These are phyloP conservation scores for Ceratobasidium sp. DNA, from an alignment of 1,284 basidiomycete species.

Conservation along the genomic window DNA sequence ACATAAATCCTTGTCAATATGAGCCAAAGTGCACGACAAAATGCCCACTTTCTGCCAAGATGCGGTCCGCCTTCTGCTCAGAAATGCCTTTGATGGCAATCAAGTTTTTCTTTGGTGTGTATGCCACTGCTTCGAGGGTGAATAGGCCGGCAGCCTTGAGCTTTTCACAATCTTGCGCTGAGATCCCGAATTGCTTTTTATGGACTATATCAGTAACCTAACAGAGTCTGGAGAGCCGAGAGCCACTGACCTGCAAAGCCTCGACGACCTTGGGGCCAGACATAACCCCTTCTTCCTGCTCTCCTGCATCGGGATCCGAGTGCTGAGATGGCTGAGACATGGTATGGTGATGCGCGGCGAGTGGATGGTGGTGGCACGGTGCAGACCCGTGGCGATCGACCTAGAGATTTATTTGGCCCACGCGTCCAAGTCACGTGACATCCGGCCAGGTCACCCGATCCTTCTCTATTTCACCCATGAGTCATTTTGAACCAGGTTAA, in stretches of 20 bases:
- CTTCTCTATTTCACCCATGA: constrained; percentile 5
- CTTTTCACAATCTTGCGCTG: constrained; percentile 94
- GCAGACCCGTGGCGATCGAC: constrained; percentile 40
- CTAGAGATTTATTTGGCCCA: constrained; percentile 40
- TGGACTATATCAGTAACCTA: constrained; percentile 5
- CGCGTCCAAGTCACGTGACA: constrained; percentile 43
- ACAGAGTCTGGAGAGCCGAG: neutral
- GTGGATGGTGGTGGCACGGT: constrained; percentile 32
- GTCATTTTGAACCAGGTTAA: neutral
- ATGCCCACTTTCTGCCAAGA: constrained; percentile 85
- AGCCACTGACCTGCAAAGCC: constrained; percentile 70
- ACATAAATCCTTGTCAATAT: constrained; percentile 16
- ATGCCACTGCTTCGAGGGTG: constrained; percentile 96
- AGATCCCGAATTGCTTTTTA: constrained; percentile 83
- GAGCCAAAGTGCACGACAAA: neutral
- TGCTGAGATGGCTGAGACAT: constrained; percentile 62
- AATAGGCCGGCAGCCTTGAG: constrained; percentile 92
- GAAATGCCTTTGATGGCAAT: constrained; percentile 97
- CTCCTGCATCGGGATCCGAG: constrained; percentile 58
- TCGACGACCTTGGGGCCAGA: constrained; percentile 83
- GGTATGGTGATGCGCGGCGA: constrained; percentile 24
- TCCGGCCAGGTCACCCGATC: constrained; percentile 4
- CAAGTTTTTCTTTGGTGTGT: constrained; percentile 95
- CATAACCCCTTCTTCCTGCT: constrained; percentile 65
- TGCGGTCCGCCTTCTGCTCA: constrained; percentile 98